Evolutionary conservation across 2,329 filamentous ascomycete genomes (phyloP), one percentile per base, ranked within the genome.

Genomic region (Pezicula radicicola): DNA sequence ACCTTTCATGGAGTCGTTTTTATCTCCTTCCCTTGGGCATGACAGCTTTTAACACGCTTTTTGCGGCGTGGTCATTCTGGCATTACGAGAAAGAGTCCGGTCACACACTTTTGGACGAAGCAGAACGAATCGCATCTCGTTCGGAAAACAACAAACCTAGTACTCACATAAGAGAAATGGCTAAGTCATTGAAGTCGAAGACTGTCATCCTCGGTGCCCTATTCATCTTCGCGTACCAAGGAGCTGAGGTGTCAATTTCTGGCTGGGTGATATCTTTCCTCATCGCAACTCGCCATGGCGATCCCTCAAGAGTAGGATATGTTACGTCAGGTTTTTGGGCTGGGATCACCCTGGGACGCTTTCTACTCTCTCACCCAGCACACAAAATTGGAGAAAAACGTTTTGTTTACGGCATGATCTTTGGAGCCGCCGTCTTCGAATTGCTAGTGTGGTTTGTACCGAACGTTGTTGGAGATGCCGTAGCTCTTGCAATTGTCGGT

Each of bases 221-320:
- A 9, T 94, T 94, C 73, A 88, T 94, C 67, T 94, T 95, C 67
- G 83, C 85, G 25, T 95, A 96, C 68, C 89, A 94, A 69, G 90
- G 89, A 33, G 87, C 88, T 35, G 90, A 95, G 69, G 89, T 95
- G 15, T 85, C 85, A 13, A 89, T 93, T 57, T 89, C 87, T 0
- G 89, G 90, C 49, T 95, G 90, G 91, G 86, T 93, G 46, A 91
- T 93, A 55, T 91, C 87, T 2, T 95, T 92, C 72, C 74, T 95
- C 37, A 91, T 94, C 68, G 79, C 80, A 46, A 80, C 84, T 56
- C 84, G 89, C 36, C 74, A 83, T 51, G 89, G 88, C 13, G 77
- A 87, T 60, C 88, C 88, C 6, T 75, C 79, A 0, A 75, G 78
- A 3, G 88, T 94, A 16, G 90, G 91, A 35, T 94, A 94, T 67